These are phyloP conservation scores for Dipodascus albidus DNA, from an alignment of 805 yeast genomes.

Conservation along the genomic window DNA sequence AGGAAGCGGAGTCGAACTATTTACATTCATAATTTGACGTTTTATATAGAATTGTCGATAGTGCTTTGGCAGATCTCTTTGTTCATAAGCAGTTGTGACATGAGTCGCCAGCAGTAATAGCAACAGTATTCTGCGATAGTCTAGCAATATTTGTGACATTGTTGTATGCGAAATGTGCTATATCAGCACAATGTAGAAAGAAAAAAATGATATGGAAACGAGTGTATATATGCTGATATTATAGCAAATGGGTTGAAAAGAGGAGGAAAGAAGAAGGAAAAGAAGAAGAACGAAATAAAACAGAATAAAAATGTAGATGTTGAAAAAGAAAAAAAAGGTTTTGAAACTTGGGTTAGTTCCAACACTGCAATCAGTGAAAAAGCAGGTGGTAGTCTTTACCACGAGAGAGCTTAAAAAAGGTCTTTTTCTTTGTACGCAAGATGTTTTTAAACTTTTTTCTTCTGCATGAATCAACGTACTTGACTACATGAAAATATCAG, in stretches of 20 bases:
- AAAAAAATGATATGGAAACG: not conserved
- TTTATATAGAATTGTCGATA: not conserved
- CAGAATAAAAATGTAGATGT: not conserved
- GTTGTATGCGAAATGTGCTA: not conserved
- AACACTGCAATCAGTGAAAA: not conserved
- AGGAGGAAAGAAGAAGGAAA: not conserved
- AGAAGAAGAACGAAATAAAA: not conserved
- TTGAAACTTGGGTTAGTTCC: constrained; percentile 1
- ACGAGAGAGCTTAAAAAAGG: no score
- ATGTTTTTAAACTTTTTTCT: not conserved
- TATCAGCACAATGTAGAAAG: not conserved
- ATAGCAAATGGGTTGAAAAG: not conserved
- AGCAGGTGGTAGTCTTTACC: not conserved
- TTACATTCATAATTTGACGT: not conserved
- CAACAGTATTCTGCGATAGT: not conserved
- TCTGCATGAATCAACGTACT: not conserved
- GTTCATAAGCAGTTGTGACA: not conserved
- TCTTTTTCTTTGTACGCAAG: not conserved
- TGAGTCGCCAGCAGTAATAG: not conserved
- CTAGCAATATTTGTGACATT: not conserved
- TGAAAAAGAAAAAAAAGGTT: not conserved
- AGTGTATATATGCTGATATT: not conserved
- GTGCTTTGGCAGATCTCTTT: not conserved
- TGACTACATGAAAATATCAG: not conserved
- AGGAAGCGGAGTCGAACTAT: not conserved